Evolutionary conservation across 352 stramenopile genomes (phyloP).

Genomic region (Phytopythium litorale): DNA sequence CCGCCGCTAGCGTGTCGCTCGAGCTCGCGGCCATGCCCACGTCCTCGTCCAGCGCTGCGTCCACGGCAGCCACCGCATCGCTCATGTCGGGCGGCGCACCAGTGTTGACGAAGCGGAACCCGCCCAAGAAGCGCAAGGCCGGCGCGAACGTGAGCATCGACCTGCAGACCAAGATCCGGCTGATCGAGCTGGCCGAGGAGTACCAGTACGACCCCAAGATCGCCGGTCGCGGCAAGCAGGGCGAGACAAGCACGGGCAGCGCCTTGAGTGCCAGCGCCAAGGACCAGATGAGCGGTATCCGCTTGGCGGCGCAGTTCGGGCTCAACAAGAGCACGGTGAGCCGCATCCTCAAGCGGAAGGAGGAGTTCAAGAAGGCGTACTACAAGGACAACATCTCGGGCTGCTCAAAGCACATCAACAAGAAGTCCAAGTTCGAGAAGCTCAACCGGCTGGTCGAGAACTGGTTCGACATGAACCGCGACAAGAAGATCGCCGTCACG

Average conservation of each 20-base stretch:
- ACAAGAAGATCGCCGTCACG: conserved; percentile 63
- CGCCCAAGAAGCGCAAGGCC: conserved; percentile 52
- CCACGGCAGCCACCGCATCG: not conserved
- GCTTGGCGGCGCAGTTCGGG: conserved; percentile 64
- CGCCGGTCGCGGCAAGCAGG: conserved; percentile 29
- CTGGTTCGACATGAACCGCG: conserved; percentile 78
- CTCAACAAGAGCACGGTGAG: conserved; percentile 84
- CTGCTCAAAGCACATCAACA: conserved; percentile 84
- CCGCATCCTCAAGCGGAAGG: conserved; percentile 83
- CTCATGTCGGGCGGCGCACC: not conserved
- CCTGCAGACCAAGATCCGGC: conserved; percentile 80
- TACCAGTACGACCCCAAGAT: conserved; percentile 78
- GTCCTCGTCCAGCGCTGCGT: not conserved
- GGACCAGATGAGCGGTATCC: conserved; percentile 70
- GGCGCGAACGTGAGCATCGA: conserved; percentile 71
- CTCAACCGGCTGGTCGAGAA: conserved; percentile 79
- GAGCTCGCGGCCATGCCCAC: conserved; percentile 4
- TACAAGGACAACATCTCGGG: conserved; percentile 85
- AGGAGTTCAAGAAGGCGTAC: conserved; percentile 85
- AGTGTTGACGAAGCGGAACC: conserved; percentile 6
- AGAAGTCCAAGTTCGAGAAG: conserved; percentile 86
- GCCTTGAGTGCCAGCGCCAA: conserved; percentile 12
- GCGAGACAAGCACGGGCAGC: not conserved
- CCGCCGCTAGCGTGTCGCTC: conserved; percentile 3
- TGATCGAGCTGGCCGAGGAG: conserved; percentile 79